phyloP scores from a whole-genome alignment of 768 basidiomycete genomes.

The Omphalotus guepiniiformis region DNA sequence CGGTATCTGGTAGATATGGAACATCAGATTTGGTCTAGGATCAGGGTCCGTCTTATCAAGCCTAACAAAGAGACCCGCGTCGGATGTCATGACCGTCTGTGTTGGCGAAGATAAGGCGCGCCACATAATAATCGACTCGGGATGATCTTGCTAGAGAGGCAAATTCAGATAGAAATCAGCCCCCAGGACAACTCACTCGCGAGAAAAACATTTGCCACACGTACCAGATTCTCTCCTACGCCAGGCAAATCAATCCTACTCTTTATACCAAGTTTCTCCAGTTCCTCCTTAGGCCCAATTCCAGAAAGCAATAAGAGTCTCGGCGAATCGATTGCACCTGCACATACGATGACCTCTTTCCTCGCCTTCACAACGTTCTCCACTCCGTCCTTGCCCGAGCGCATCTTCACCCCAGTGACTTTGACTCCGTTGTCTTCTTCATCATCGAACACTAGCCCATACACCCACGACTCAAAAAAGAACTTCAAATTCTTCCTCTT shows the following conservation, averaged over 20 bases:
- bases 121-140: background rate
- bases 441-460: background rate
- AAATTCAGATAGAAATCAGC: conserved; percentile 21
- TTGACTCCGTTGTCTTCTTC: background rate
- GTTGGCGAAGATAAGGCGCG: background rate
- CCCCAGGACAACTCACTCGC: too few relatives aligned
- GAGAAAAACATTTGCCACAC: too few relatives aligned
- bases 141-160: background rate
- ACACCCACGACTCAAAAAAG: background rate
- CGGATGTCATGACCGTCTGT: background rate
- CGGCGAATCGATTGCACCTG: conserved; percentile 23
- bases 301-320: conserved; percentile 27
- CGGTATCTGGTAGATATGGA: background rate
- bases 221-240: conserved; percentile 32
- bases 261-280: conserved; percentile 26
- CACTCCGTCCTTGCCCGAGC: background rate
- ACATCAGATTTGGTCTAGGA: background rate
- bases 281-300: conserved; percentile 30
- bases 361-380: background rate
- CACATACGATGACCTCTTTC: conserved; percentile 19
- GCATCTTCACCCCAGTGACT: background rate
- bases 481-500: background rate
- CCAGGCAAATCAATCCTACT: conserved; percentile 30
- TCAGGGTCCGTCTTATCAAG: background rate
- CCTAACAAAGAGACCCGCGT: background rate